Evolutionary conservation across 2,329 filamentous ascomycete species (phyloP), one percentile per base, ranked within the genome.

Genomic region (Curvularia lunata): DNA sequence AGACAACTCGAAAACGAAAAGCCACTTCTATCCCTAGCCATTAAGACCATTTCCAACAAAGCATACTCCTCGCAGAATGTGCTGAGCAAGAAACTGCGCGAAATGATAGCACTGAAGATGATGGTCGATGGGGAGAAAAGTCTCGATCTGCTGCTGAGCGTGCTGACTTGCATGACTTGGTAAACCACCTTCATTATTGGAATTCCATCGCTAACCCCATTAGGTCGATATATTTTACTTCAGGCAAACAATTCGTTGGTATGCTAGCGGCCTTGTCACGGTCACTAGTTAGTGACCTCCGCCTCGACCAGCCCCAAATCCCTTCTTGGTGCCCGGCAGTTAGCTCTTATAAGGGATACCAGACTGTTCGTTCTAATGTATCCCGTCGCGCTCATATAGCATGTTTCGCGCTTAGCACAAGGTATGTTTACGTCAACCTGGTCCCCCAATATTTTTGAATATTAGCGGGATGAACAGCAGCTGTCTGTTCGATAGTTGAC

Each of bases 361-460:
- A 40, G 12, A 45, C 48, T 12, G 42, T 32, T n/a, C 59, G 56
- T 9, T 83, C 82, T 0, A 76, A 81, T 56, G 83, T 85, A 59
- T 83, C 84, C 52, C 75, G 80, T 6, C 77, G 84, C 58, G 80
- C 81, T 2, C 73, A 82, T 1, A 67, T 86, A 12, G 79, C 80
- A 1, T 77, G 81, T 21, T 86, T 82, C 71, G 77, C 77, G 8
- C 61, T 82, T 18, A 78, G 67, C 59, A 78, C 77, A 50, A 68
- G 65, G 77, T 80, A 66, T 58, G 68, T 62, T 12, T 21, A 4
- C 38, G 1, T 40, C 18, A 3, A 7, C 13, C 10, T 12, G 10
- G 1, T 34, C 7, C 16, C 4, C 23, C 6, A 1, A 28, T 32
- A 16, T 18, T 21, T 16, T 32, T 13, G 7, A 30, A 40, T 25